These are phyloP conservation scores for Xylaria hypoxylon DNA, from an alignment of 2,329 filamentous ascomycete species.

Conservation along the genomic window DNA sequence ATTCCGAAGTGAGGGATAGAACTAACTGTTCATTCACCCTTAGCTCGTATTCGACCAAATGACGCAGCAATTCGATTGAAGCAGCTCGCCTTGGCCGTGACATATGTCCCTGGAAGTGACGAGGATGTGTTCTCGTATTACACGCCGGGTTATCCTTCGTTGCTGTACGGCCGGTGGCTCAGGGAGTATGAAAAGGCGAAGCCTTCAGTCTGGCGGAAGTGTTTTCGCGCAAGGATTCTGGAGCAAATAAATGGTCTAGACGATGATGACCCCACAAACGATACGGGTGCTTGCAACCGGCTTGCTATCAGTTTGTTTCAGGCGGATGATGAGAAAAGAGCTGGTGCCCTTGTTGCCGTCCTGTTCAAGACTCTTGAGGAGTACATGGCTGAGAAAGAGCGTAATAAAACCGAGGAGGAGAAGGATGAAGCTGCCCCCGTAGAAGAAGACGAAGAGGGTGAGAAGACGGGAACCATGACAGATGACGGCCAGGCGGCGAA, in stretches of 20 bases:
- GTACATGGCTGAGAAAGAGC: constrained; percentile 3
- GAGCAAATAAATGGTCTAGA: constrained; percentile 18
- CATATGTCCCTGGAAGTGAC: constrained; percentile 9
- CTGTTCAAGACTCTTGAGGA: constrained; percentile 21
- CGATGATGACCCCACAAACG: constrained; percentile 19
- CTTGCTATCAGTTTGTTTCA: constrained; percentile 18
- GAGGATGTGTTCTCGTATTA: constrained; percentile 19
- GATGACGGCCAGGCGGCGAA: not conserved
- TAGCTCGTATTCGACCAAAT: constrained; percentile 14
- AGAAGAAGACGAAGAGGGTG: not conserved
- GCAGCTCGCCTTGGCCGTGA: constrained; percentile 11
- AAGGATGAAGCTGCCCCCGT: not conserved
- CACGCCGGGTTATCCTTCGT: constrained; percentile 9
- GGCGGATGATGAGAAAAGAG: constrained; percentile 11
- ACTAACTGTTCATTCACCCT: not conserved
- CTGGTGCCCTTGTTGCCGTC: constrained; percentile 8
- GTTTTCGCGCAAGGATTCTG: constrained; percentile 18
- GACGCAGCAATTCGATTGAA: constrained; percentile 14
- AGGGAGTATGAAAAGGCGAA: constrained; percentile 22
- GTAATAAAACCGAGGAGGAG: not conserved
- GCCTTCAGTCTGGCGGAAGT: constrained; percentile 19
- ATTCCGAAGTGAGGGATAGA: not conserved
- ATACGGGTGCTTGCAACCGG: constrained; percentile 6
- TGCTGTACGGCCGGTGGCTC: constrained; percentile 19
- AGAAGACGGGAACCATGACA: not conserved